These are phyloP conservation scores for Cryptomeria japonica DNA, from an alignment of 75 land plant genomes.

Conservation along the genomic window DNA sequence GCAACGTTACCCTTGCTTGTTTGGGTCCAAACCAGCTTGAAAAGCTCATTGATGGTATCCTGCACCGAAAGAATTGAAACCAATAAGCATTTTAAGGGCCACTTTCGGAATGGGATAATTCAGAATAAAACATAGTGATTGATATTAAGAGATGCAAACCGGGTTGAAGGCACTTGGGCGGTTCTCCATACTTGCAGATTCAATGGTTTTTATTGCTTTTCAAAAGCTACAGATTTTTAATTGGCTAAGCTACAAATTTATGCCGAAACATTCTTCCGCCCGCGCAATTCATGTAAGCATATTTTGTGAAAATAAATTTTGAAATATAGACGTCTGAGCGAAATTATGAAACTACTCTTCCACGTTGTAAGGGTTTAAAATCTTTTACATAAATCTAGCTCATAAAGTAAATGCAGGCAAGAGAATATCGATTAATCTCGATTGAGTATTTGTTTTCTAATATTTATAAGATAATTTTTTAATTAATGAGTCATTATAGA, in stretches of 20 bases:
- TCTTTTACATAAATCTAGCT: no score
- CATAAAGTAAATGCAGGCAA: no score
- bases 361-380: no score
- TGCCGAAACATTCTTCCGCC: no score
- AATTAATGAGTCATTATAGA: no score
- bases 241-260: background rate
- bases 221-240: background rate
- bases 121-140: background rate
- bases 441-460: no score
- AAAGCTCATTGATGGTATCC: background rate
- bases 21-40: conserved; percentile 2
- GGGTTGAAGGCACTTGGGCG: background rate
- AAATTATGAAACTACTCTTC: no score
- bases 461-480: no score
- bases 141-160: background rate
- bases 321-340: no score
- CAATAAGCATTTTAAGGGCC: background rate
- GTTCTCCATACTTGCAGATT: background rate
- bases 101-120: background rate
- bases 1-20: background rate
- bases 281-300: no score
- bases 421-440: no score
- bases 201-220: background rate
- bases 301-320: no score
- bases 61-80: background rate